Conservation (phyloP, 1,284 basidiomycete species). For the Mycena sp. region DNA sequence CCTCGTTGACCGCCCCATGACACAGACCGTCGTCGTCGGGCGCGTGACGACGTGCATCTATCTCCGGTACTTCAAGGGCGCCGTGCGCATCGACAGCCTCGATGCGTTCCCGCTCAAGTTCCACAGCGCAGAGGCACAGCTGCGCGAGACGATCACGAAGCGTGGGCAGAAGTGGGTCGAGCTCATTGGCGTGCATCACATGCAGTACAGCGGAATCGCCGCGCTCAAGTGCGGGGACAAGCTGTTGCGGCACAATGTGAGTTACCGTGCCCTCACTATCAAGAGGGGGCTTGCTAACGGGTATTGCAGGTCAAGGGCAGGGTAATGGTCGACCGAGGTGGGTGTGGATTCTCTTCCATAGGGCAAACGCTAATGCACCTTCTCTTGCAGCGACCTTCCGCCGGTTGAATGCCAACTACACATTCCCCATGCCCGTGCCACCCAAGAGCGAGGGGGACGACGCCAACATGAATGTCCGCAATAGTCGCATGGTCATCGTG, state of each 20-base stretch:
- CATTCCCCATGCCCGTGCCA: no score
- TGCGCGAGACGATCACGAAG: conserved; percentile 48
- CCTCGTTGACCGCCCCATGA: conserved; percentile 49
- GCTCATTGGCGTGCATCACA: conserved; percentile 62
- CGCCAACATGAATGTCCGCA: no score
- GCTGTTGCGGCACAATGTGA: conserved; percentile 56
- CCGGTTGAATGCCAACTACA: no score
- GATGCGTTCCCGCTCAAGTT: conserved; percentile 61
- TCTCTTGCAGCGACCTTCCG: no score
- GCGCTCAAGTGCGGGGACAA: conserved; percentile 47
- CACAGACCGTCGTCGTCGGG: conserved; percentile 47
- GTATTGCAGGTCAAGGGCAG: no score
- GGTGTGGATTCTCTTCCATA: no score
- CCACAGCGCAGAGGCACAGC: conserved; percentile 49
- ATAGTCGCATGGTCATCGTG: no score
- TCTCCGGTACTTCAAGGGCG: conserved; percentile 55
- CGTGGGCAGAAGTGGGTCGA: conserved; percentile 63
- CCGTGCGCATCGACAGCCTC: conserved; percentile 56
- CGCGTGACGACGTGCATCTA: conserved; percentile 52
- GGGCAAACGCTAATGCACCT: no score
- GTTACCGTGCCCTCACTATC: no score
- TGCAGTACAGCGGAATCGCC: conserved; percentile 61
- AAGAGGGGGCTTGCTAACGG: no score
- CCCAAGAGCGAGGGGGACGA: no score
- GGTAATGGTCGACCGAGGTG: no score